A percentile compares a stretch with the other conserved stretches of the same genome.
phyloP scores from a whole-genome alignment of 164 flowering plant genomes.

The Vitis riparia region DNA sequence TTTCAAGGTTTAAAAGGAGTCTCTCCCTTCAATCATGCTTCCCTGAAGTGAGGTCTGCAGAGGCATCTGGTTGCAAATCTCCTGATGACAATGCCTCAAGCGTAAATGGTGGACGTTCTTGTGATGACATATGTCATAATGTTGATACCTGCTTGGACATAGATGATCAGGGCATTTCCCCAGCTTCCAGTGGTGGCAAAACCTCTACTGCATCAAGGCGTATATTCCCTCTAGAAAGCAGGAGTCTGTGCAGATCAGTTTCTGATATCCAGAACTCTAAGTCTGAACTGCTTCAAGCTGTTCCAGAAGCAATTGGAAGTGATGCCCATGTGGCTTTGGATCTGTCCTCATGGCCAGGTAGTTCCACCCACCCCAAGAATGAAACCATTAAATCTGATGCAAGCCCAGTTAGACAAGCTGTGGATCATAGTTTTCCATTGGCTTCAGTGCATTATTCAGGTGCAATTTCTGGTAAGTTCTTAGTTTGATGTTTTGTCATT shows the following conservation, averaged over 20 bases:
- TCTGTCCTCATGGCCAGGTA: neutral
- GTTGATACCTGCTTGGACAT: neutral
- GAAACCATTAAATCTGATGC: neutral
- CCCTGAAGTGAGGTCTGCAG: neutral
- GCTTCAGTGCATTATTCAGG: neutral
- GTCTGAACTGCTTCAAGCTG: neutral
- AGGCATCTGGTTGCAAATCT: neutral
- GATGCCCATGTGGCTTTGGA: neutral
- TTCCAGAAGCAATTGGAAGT: neutral
- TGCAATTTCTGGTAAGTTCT: neutral
- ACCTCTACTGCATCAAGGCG: neutral
- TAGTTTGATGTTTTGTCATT: too few relatives aligned
- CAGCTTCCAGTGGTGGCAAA: neutral
- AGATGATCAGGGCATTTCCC: neutral
- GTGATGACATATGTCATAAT: neutral
- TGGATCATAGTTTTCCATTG: neutral
- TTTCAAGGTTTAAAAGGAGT: neutral
- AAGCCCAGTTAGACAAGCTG: neutral
- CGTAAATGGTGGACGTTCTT: neutral
- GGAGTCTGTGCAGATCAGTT: neutral
- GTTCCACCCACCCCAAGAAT: neutral
- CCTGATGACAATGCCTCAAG: neutral
- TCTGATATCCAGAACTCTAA: neutral
- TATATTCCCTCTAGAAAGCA: neutral
- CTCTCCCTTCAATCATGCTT: neutral